Conservation (phyloP, 106 monocot species). For the Vanilla planifolia region DNA sequence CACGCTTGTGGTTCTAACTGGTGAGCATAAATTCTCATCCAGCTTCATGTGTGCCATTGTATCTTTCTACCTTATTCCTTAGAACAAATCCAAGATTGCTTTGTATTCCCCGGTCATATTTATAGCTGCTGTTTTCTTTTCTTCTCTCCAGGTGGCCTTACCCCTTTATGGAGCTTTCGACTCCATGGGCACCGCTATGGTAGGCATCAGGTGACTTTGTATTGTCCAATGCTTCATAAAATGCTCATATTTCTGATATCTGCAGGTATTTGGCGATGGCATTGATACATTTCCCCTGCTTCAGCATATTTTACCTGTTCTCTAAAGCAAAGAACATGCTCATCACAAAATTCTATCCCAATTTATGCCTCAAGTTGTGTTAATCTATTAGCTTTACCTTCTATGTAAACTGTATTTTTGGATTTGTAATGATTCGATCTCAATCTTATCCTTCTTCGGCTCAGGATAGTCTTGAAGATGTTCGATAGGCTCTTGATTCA, state of each 20-base stretch:
- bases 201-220: conserved; percentile 5
- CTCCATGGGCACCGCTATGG: conserved; percentile 74
- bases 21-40: conserved; percentile 35
- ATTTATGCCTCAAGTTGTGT: conserved; percentile 13
- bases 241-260: neutral
- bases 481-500: too few relatives aligned
- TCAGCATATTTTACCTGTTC: conserved; percentile 38
- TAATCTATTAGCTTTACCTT: too few relatives aligned
- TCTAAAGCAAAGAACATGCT: conserved; percentile 48
- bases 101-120: too few relatives aligned
- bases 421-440: too few relatives aligned
- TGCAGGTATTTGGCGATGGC: conserved; percentile 66
- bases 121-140: neutral
- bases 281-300: conserved; percentile 69
- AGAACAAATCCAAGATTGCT: too few relatives aligned
- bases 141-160: conserved; percentile 83
- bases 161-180: conserved; percentile 76
- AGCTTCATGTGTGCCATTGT: too few relatives aligned
- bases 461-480: too few relatives aligned
- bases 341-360: conserved; percentile 42
- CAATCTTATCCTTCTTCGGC: too few relatives aligned
- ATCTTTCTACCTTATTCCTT: too few relatives aligned
- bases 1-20: conserved; percentile 83
- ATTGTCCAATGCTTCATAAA: neutral
- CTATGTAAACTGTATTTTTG: too few relatives aligned